Evolutionary conservation across 148 eudicot species (phyloP).

Genomic region (Rhododendron vialii): DNA sequence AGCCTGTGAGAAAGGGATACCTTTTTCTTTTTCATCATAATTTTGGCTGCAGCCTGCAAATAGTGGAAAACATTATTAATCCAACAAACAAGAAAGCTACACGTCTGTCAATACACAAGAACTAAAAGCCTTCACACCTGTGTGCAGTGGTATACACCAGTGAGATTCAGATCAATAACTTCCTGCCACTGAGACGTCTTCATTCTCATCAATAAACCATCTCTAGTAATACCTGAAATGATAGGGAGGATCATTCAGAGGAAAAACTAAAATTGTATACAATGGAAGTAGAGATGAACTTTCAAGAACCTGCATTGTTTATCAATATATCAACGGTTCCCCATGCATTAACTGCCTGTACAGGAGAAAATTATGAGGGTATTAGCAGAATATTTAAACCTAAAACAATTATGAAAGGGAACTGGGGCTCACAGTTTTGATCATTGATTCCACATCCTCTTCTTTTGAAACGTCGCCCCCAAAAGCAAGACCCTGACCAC

Average conservation of each 20-base stretch:
- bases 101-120: background rate
- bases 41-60: constrained; percentile 78
- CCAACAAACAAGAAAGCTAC: background rate
- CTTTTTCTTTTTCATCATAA: constrained; percentile 88
- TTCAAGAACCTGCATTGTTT: constrained; percentile 79
- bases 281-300: background rate
- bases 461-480: constrained; percentile 98
- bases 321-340: constrained; percentile 89
- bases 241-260: background rate
- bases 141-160: constrained; percentile 87
- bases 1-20: constrained; percentile 26
- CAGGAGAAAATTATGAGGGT: background rate
- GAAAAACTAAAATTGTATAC: background rate
- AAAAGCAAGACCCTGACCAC: constrained; percentile 81
- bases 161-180: constrained; percentile 90
- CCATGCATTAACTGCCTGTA: constrained; percentile 90
- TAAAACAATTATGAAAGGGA: background rate
- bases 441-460: constrained; percentile 89
- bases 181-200: constrained; percentile 87
- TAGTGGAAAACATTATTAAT: constrained; percentile 4
- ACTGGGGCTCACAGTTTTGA: constrained; percentile 67
- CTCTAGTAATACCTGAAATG: constrained; percentile 82
- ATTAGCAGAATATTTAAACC: background rate
- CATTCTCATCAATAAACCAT: constrained; percentile 91
- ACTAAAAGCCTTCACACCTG: constrained; percentile 47